Base-by-base conservation (phyloP, 2,329 filamentous ascomycete genomes). In the Raffaelea ambrosiae region DNA sequence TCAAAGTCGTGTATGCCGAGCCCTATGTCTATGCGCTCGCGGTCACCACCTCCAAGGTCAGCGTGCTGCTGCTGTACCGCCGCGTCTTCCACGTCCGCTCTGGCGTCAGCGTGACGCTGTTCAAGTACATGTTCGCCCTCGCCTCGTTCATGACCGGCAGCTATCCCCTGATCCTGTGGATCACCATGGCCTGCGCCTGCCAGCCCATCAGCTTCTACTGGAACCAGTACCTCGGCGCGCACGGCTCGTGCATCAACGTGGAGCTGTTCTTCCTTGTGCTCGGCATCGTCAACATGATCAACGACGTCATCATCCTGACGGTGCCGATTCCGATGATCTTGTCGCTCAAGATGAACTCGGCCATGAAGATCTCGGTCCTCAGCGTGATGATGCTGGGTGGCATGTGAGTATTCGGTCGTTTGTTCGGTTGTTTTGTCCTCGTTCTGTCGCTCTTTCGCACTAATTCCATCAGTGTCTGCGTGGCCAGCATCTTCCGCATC, bases 261-360 rank as follows among this genome's bases (percentile, higher is more conserved):
- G 40, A 47, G 46, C 20, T 29, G 1, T 47, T 47, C 13, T 47
- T 47, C 19, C 46, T 47, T 9, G 46, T 31, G 9, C 40, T 47
- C 31, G 46, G 46, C 13, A 43, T 47, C n/a, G 40, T 47, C 21
- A 47, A 47, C 40, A 43, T 47, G 46, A 2, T 47, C 45, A 42
- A 42, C 45, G 45, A 47, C 40, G 33, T 47, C 33, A 36, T 47
- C 29, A 19, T 47, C 14, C 39, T 47, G 3, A 20, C 33, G 14
- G 39, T 47, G 3, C 45, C 45, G 13, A 42, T 47, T n/a, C 39
- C 45, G 13, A 20, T 29, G 9, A 47, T 47, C 9, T 23, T 19
- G 20, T 21, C 18, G 3, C 45, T 47, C 13, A 26, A 47, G 19
- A 35, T 47, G 45, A 43, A 42, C 31, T 18, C 5, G 5, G 18